These are phyloP conservation scores for Penicillium sp. DNA, from an alignment of 2,329 filamentous ascomycete genomes.

Conservation along the genomic window DNA sequence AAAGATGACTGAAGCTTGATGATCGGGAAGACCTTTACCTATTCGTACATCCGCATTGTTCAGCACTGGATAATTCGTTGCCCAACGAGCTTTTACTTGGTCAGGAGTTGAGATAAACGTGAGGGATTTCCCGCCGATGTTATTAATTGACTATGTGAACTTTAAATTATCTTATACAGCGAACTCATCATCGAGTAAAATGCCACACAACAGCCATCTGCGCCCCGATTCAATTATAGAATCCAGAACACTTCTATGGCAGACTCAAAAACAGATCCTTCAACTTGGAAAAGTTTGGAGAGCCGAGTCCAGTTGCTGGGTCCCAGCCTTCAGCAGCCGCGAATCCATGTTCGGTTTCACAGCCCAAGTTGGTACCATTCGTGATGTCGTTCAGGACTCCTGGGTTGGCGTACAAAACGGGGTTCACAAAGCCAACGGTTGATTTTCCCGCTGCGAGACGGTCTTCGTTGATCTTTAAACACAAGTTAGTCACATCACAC, in stretches of 20 bases:
- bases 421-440: conserved; percentile 52
- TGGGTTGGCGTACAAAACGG: conserved; percentile 35
- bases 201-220: background rate
- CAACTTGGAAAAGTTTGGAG: conserved; percentile 29
- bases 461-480: conserved; percentile 58
- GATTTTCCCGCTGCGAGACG: conserved; percentile 47
- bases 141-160: too few relatives aligned
- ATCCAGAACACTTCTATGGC: background rate
- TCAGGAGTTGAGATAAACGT: too few relatives aligned
- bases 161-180: too few relatives aligned
- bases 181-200: background rate
- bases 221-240: background rate
- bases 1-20: background rate
- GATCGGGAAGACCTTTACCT: too few relatives aligned
- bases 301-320: conserved; percentile 29
- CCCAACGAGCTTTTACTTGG: too few relatives aligned
- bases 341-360: conserved; percentile 24
- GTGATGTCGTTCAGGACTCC: conserved; percentile 41
- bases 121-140: too few relatives aligned
- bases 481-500: conserved; percentile 42
- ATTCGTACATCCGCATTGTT: too few relatives aligned
- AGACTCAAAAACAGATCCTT: conserved; percentile 24
- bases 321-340: conserved; percentile 28
- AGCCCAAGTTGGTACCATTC: conserved; percentile 32
- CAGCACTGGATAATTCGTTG: too few relatives aligned